phyloP scores from a whole-genome alignment of 2,329 filamentous ascomycete species.

The Ustilaginoidea virens region DNA sequence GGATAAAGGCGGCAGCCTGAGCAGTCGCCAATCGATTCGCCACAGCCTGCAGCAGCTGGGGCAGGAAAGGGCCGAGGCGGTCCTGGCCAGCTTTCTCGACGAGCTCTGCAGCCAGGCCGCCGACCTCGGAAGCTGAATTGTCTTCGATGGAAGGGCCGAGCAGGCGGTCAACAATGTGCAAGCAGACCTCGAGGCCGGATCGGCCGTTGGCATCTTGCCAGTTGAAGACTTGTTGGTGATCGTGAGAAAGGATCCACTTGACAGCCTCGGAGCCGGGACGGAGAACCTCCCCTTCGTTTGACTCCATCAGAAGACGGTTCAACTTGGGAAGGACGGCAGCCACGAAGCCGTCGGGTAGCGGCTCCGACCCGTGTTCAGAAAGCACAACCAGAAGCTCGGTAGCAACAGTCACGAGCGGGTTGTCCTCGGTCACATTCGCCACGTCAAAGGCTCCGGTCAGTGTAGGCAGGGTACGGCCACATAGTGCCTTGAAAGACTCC shows the following conservation, averaged over 20 bases:
- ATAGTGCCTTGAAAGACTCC: conserved; percentile 62
- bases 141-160: conserved; percentile 77
- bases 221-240: conserved; percentile 74
- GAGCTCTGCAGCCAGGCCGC: conserved; percentile 81
- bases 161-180: conserved; percentile 84
- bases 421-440: conserved; percentile 70
- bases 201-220: conserved; percentile 73
- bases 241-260: conserved; percentile 79
- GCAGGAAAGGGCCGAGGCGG: conserved; percentile 75
- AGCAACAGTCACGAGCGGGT: conserved; percentile 73
- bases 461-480: conserved; percentile 73
- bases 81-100: conserved; percentile 93
- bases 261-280: conserved; percentile 74
- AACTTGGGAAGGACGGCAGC: conserved; percentile 77
- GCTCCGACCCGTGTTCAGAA: conserved; percentile 67
- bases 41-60: conserved; percentile 77
- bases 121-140: conserved; percentile 88
- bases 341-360: conserved; percentile 76
- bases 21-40: conserved; percentile 73
- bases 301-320: conserved; percentile 65
- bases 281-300: conserved; percentile 74
- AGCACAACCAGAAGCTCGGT: conserved; percentile 71
- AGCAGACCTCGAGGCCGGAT: conserved; percentile 72
- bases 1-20: conserved; percentile 77
- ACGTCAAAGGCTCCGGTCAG: conserved; percentile 82